Conservation (phyloP, 805 yeast genomes). For the Saccharomycopsis olivae region DNA sequence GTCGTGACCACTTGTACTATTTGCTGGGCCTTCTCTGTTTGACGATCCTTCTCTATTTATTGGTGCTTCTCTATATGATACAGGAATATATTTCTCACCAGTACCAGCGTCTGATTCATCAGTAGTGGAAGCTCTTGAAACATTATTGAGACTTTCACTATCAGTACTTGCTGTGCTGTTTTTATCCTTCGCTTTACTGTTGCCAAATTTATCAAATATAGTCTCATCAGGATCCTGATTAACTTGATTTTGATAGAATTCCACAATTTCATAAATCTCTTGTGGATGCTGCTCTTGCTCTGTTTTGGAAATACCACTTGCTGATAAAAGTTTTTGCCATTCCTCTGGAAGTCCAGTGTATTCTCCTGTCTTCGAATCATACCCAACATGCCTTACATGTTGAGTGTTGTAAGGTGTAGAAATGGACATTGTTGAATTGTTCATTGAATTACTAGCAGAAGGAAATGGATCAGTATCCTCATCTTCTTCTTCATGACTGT, state of each 20-base stretch:
- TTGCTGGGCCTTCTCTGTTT: slow-evolving; percentile 1
- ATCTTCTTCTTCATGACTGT: slow-evolving; percentile 5
- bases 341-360: slow-evolving; percentile 89
- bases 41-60: slow-evolving; percentile 7
- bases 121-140: not conserved
- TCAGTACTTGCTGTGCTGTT: not conserved
- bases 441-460: slow-evolving; percentile 23
- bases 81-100: not conserved
- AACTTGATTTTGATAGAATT: slow-evolving; percentile 55
- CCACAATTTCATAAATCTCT: slow-evolving; percentile 86
- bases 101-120: not conserved
- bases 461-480: slow-evolving; percentile 48
- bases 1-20: slow-evolving; percentile 9
- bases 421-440: slow-evolving; percentile 36
- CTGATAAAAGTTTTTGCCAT: slow-evolving; percentile 76
- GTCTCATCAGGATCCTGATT: slow-evolving; percentile 33
- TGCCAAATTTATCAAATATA: slow-evolving; percentile 33
- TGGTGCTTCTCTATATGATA: not conserved
- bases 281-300: slow-evolving; percentile 91
- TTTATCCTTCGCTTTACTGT: not conserved
- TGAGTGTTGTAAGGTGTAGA: slow-evolving; percentile 89
- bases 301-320: slow-evolving; percentile 77
- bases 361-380: slow-evolving; percentile 73
- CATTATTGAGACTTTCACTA: slow-evolving; percentile 3
- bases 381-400: slow-evolving; percentile 89